Evolutionary conservation across 2,329 filamentous ascomycete genomes (phyloP).

Genomic region (Nemania sp.): DNA sequence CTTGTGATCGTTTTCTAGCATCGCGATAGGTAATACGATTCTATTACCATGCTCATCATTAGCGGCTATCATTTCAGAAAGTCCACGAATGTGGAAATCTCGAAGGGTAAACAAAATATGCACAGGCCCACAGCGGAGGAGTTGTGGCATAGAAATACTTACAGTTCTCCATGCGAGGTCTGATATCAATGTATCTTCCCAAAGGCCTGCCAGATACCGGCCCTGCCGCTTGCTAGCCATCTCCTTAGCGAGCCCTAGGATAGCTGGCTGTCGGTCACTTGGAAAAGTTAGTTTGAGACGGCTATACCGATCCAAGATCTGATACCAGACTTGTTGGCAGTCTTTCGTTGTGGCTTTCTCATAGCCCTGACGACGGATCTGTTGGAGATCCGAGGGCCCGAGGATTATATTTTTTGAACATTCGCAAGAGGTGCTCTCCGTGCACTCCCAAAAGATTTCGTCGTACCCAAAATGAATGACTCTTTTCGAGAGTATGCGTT

Average conservation of each 20-base stretch:
- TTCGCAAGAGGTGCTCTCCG: not conserved
- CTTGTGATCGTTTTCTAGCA: not conserved
- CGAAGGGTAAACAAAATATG: no score
- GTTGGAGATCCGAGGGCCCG: not conserved
- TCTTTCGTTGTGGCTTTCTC: not conserved
- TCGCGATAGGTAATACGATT: not conserved
- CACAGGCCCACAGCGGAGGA: not conserved
- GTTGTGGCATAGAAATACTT: not conserved
- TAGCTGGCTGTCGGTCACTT: not conserved
- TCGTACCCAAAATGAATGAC: not conserved
- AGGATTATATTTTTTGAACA: not conserved
- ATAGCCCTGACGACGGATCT: not conserved
- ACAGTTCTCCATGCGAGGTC: not conserved
- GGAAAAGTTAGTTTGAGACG: not conserved
- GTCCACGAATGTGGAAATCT: not conserved
- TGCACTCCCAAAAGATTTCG: not conserved
- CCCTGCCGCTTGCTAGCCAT: not conserved
- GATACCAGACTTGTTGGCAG: not conserved
- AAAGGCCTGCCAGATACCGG: not conserved
- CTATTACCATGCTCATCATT: not conserved
- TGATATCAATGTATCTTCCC: not conserved
- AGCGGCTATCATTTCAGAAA: not conserved
- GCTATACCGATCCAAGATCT: not conserved
- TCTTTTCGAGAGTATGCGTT: not conserved
- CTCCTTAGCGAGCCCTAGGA: not conserved